Evolutionary conservation across 2,329 filamentous ascomycete species (phyloP).

Genomic region (Scolecobasidium constrictum): DNA sequence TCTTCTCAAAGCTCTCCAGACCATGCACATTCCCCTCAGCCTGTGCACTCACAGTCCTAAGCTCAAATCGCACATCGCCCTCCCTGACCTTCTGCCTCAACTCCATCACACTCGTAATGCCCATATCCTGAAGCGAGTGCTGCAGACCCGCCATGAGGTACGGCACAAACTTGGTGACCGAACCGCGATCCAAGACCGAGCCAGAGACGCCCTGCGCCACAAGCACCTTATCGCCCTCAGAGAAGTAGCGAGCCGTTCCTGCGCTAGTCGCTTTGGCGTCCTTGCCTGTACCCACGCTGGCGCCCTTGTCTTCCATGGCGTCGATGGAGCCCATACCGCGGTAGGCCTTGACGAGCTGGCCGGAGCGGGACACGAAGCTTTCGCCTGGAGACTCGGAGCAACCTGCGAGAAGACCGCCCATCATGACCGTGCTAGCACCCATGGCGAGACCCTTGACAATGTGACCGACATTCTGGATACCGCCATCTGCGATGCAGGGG

Average conservation of each 20-base stretch:
- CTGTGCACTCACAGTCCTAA: slow-evolving; percentile 88
- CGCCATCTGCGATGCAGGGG: slow-evolving; percentile 94
- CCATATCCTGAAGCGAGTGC: slow-evolving; percentile 95
- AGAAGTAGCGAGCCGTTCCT: slow-evolving; percentile 96
- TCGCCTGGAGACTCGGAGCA: slow-evolving; percentile 96
- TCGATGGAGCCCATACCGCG: slow-evolving; percentile 98
- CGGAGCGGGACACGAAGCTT: slow-evolving; percentile 91
- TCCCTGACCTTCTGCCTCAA: slow-evolving; percentile 65
- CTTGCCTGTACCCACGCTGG: slow-evolving; percentile 55
- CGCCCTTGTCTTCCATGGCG: slow-evolving; percentile 99
- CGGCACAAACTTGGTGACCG: slow-evolving; percentile 87
- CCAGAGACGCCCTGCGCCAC: slow-evolving; percentile 96
- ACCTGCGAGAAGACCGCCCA: slow-evolving; percentile 94
- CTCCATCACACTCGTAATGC: slow-evolving; percentile 66
- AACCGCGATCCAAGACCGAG: slow-evolving; percentile 69
- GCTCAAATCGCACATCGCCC: slow-evolving; percentile 79
- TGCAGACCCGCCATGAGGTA: slow-evolving; percentile 93
- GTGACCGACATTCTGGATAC: slow-evolving; percentile 96
- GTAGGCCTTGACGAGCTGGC: slow-evolving; percentile 98
- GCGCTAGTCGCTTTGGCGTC: slow-evolving; percentile 69
- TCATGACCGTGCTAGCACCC: slow-evolving; percentile 94
- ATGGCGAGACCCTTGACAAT: slow-evolving; percentile 97
- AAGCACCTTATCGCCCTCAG: slow-evolving; percentile 85
- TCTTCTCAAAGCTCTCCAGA: slow-evolving; percentile 99
- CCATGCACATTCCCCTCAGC: slow-evolving; percentile 92